A percentile compares a stretch with the other conserved stretches of the same genome.
These are phyloP conservation scores for Penicillium crystallinum DNA, from an alignment of 495 filamentous ascomycete species.

Conservation along the genomic window DNA sequence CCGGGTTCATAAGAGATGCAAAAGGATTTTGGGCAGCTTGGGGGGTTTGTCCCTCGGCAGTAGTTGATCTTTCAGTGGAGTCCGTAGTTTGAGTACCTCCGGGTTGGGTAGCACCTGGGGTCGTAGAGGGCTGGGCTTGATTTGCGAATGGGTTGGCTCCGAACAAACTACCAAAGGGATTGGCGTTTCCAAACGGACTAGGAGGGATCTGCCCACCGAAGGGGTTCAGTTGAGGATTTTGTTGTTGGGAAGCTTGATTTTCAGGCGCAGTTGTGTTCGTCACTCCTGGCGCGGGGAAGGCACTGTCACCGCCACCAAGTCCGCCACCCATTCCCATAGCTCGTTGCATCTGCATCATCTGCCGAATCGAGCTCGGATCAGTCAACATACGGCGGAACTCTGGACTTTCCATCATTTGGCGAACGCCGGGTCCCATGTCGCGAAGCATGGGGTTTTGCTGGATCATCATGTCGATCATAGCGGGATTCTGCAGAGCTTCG, in stretches of 20 bases:
- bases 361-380: slow-evolving; percentile 77
- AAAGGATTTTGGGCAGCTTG: slow-evolving; percentile 49
- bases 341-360: slow-evolving; percentile 73
- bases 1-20: slow-evolving; percentile 45
- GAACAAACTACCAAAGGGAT: slow-evolving; percentile 72
- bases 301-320: slow-evolving; percentile 37
- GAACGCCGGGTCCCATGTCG: slow-evolving; percentile 71
- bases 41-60: slow-evolving; percentile 24
- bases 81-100: slow-evolving; percentile 15
- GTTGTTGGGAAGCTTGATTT: slow-evolving; percentile 38
- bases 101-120: slow-evolving; percentile 19
- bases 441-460: slow-evolving; percentile 82
- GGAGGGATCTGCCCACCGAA: slow-evolving; percentile 23
- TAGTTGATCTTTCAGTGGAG: slow-evolving; percentile 23
- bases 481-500: slow-evolving; percentile 90
- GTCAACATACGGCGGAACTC: slow-evolving; percentile 91
- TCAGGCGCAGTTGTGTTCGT: slow-evolving; percentile 63
- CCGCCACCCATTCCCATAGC: slow-evolving; percentile 56
- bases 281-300: slow-evolving; percentile 84
- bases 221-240: slow-evolving; percentile 33
- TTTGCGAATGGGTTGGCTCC: slow-evolving; percentile 37
- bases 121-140: slow-evolving; percentile 18
- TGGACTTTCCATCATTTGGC: slow-evolving; percentile 78
- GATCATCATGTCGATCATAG: slow-evolving; percentile 88
- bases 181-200: slow-evolving; percentile 34